Conservation (phyloP, 2,329 filamentous ascomycete species). For the Raffaelea ambrosiae region DNA sequence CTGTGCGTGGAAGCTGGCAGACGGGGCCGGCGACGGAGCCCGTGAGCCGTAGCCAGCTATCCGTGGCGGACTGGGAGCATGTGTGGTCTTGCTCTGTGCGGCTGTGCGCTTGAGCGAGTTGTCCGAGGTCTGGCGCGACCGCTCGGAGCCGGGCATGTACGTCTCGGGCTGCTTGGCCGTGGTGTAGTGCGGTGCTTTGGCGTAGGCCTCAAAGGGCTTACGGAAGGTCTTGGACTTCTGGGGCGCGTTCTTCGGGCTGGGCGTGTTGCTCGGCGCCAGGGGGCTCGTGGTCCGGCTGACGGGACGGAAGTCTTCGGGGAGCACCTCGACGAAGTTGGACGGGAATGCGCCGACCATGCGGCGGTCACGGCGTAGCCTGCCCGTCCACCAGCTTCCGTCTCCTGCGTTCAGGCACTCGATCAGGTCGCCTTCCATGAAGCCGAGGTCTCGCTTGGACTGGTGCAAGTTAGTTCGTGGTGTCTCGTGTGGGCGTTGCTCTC, state of each 20-base stretch:
- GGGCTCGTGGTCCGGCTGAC: slow-evolving; percentile 53
- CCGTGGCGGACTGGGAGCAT: slow-evolving; percentile 21
- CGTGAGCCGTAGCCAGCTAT: slow-evolving; percentile 7
- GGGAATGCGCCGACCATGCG: slow-evolving; percentile 89
- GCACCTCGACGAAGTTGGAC: slow-evolving; percentile 91
- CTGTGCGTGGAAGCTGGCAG: too few relatives aligned
- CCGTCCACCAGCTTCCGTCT: slow-evolving; percentile 98
- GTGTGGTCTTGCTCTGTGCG: slow-evolving; percentile 17
- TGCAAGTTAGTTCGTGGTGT: background rate
- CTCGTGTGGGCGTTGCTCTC: slow-evolving; percentile 16
- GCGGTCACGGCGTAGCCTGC: slow-evolving; percentile 78
- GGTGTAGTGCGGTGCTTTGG: slow-evolving; percentile 58
- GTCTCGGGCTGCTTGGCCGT: slow-evolving; percentile 52
- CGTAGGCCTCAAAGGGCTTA: slow-evolving; percentile 59
- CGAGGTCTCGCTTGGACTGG: slow-evolving; percentile 82
- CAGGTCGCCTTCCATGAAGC: slow-evolving; percentile 93
- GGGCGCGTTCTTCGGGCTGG: slow-evolving; percentile 44
- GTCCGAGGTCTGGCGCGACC: slow-evolving; percentile 31
- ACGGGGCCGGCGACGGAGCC: slow-evolving; percentile 13
- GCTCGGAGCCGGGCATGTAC: slow-evolving; percentile 36
- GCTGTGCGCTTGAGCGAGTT: slow-evolving; percentile 18
- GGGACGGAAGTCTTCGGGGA: slow-evolving; percentile 79
- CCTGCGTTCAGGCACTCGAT: slow-evolving; percentile 98
- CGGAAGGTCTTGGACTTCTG: slow-evolving; percentile 57
- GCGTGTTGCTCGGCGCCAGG: slow-evolving; percentile 46